Base-by-base conservation (phyloP, 2,329 filamentous ascomycete genomes). In the Drechslerella coelobrocha region DNA sequence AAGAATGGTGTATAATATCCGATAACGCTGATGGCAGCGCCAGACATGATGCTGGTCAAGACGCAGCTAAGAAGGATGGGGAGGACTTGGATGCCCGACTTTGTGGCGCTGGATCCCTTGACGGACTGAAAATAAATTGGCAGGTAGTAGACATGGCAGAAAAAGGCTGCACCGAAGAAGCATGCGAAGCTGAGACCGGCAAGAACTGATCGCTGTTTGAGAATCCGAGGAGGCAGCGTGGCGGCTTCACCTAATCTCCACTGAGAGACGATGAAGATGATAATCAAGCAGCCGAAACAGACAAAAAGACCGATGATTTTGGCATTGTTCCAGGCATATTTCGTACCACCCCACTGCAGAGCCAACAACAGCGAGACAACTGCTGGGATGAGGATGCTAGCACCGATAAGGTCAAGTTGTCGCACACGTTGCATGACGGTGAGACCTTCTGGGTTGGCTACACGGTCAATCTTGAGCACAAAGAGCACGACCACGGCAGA, bases 281-380 rank as follows among this genome's bases (percentile, higher is more conserved):
- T 63, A 5, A 80, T 78, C 1, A 82, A 78, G 14, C 82, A 74
- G 0, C 76, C 83, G 61, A 84, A 85, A 9, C 85, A 73, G 47
- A 81, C 78, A 6, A 87, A 80, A 17, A 87, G 79, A 8, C 83
- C 73, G 53, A 86, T 82, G 54, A 86, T 82, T 43, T 82, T 81
- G 78, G 82, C 83, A 72, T 79, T 81, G 41, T 76, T 78, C 85
- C 85, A 87, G 0, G 79, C 72, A 73, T 85, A 84, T 0, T 77
- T 81, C 1, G 81, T 81, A 2, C 85, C 85, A 51, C 84, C 85
- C 86, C 85, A 88, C 75, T 88, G 84, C 34, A 89, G 79, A 0
- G 86, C 86, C 2, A 89, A 79, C 2, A 89, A 78, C 37, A 88
- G 83, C 69, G 82, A 85, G n/a, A 87, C 80, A 29, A 87, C 81